Percentiles rank a stretch among this genome's conserved stretches.
These are phyloP conservation scores for Candida tibetensis DNA, from an alignment of 805 yeast genomes.

Conservation along the genomic window DNA sequence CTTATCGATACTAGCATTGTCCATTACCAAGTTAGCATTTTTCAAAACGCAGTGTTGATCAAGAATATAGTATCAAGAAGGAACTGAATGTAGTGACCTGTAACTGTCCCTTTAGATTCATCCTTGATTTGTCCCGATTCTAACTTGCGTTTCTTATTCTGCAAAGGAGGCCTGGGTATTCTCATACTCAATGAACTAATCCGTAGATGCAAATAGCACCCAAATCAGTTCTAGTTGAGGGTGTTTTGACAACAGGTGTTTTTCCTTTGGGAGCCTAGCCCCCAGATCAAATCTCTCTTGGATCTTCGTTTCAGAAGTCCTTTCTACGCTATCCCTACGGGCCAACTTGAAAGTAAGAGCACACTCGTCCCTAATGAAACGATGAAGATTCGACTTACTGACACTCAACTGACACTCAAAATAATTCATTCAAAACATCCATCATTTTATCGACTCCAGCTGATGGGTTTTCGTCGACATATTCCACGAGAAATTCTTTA, in stretches of 20 bases:
- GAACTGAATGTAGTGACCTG: conserved; percentile 12
- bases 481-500: background rate
- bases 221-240: conserved; percentile 7
- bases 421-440: background rate
- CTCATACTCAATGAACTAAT: conserved; percentile 9
- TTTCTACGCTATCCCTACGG: background rate
- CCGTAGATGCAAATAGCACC: conserved; percentile 8
- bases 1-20: conserved; percentile 15
- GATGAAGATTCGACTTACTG: background rate
- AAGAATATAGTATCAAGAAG: conserved; percentile 7
- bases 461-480: background rate
- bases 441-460: conserved; percentile 1
- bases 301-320: background rate
- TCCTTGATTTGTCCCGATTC: background rate
- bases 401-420: background rate
- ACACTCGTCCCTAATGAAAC: background rate
- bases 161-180: no score
- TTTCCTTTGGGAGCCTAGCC: conserved; percentile 11
- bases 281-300: conserved; percentile 1
- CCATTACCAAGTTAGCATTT: conserved; percentile 8
- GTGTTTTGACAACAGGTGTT: conserved; percentile 12
- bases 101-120: conserved; percentile 8
- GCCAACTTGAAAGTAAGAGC: background rate
- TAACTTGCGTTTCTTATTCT: no score
- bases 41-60: conserved; percentile 5